phyloP scores from a whole-genome alignment of 2,329 filamentous ascomycete species.

The Aspergillus ustus region DNA sequence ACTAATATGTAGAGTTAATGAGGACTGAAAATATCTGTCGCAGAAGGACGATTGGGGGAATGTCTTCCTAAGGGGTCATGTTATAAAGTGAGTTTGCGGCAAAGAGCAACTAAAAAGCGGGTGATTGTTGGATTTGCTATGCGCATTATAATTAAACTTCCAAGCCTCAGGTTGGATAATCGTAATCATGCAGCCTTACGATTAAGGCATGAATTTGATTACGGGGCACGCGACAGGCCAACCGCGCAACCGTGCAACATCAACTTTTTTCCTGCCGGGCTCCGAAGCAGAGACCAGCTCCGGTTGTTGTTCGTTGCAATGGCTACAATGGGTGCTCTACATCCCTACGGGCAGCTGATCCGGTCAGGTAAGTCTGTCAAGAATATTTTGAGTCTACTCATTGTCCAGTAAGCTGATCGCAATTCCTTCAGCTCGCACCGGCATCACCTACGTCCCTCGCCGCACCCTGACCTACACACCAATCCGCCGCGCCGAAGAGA shows the following conservation, averaged over 20 bases:
- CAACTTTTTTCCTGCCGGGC: slow-evolving; percentile 37
- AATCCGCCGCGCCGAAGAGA: slow-evolving; percentile 36
- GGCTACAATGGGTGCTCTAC: slow-evolving; percentile 45
- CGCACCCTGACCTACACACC: slow-evolving; percentile 41
- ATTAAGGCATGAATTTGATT: slow-evolving; percentile 10
- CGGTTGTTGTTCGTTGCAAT: slow-evolving; percentile 29
- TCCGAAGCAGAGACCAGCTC: slow-evolving; percentile 17
- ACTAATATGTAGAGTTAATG: background rate
- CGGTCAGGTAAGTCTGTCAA: slow-evolving; percentile 39
- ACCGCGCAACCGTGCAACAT: slow-evolving; percentile 24
- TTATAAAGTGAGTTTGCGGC: no score
- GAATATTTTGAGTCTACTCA: background rate
- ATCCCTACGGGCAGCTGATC: slow-evolving; percentile 44
- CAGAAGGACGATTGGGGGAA: background rate
- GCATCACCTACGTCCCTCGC: slow-evolving; percentile 39
- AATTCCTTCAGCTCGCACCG: slow-evolving; percentile 34
- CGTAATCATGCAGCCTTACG: background rate
- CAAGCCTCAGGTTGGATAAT: background rate
- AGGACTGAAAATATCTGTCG: background rate
- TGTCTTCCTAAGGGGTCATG: no score
- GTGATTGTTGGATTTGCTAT: no score
- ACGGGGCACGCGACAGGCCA: slow-evolving; percentile 28
- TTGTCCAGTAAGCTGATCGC: background rate
- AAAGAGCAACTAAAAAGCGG: no score
- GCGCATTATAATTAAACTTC: no score